Evolutionary conservation across 139 green algal species (phyloP), one percentile per base, ranked within the genome.

Genomic region (Deuterostichococcus epilithicus): DNA sequence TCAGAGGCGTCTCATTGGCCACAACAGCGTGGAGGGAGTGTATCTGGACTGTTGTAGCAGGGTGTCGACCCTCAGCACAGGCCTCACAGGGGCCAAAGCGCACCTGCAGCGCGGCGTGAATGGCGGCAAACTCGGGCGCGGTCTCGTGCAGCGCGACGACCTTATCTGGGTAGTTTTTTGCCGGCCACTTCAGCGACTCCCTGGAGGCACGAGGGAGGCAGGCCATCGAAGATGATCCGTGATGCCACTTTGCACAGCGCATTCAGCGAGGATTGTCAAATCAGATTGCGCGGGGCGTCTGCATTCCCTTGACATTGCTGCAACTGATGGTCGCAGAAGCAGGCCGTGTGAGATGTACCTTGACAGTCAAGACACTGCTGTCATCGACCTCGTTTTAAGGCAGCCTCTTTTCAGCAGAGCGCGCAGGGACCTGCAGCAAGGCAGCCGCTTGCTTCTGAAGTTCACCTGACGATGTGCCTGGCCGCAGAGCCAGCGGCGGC

Each of bases 131-230:
- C 28, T 86, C 69, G 1, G 76, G 74, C 0, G 83, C 89, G 2
- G 78, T 76, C 25, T 70, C 70, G 30, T 92, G 87, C 72, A 94
- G 70, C 20, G 76, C 38, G 15, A 76, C 80, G 39, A 88, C 82
- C 13, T 63, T 67, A 1, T 91, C 85, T 10, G 71, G 70, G 2
- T 59, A 79, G 35, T 92, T 86, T 80, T 92, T 94, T 32, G 78
- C 83, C 18, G 82, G 79, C 91, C 90, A 93, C 75, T 95, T 96
- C 68, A 96, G 79, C 0, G 87, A 84, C 68, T 94, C 87, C 3
- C 85, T 52, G 75, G 34, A 96, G 79, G 26, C n/a, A n/a, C n/a
- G n/a, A n/a, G n/a, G n/a, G n/a, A n/a, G n/a, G n/a, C n/a, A n/a
- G n/a, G n/a, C n/a, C n/a, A n/a, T n/a, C n/a, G n/a, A n/a, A n/a